These are phyloP conservation scores for Fusarium begoniae DNA, from an alignment of 2,329 filamentous ascomycete genomes.

Conservation along the genomic window DNA sequence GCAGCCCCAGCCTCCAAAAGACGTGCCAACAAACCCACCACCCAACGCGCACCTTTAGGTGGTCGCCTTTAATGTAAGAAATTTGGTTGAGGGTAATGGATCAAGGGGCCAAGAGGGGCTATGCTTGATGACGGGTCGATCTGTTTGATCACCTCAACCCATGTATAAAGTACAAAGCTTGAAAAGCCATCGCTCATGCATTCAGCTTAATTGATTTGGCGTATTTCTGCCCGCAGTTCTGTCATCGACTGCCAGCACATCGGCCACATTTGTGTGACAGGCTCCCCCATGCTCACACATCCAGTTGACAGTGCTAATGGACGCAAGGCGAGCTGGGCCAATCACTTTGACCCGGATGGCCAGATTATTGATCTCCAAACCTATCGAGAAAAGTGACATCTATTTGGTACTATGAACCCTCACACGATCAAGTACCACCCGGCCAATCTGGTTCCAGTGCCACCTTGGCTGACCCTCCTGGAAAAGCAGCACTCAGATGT, in stretches of 20 bases:
- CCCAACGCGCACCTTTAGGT: not conserved
- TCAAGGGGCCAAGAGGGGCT: accelerated
- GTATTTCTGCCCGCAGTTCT: accelerated
- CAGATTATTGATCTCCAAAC: not conserved
- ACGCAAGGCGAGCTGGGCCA: not conserved
- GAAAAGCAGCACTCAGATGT: no score
- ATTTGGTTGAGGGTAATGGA: accelerated
- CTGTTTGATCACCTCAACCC: not conserved
- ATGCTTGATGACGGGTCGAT: accelerated
- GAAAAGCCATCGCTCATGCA: accelerated
- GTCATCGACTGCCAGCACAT: not conserved
- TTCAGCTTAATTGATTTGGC: accelerated
- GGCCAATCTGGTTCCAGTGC: accelerated
- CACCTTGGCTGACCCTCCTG: no score
- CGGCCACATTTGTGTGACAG: not conserved
- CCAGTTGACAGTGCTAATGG: accelerated
- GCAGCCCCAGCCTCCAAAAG: not conserved
- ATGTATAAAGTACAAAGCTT: accelerated
- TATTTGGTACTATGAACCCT: accelerated
- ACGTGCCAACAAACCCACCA: not conserved
- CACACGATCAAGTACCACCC: not conserved
- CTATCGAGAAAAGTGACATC: not conserved
- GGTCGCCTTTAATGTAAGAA: not conserved
- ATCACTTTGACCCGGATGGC: accelerated
- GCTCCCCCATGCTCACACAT: accelerated